A percentile compares a stretch with the other conserved stretches of the same genome.
Evolutionary conservation across 1,139 yeast species (phyloP).

Genomic region (Candida sanyaensis): DNA sequence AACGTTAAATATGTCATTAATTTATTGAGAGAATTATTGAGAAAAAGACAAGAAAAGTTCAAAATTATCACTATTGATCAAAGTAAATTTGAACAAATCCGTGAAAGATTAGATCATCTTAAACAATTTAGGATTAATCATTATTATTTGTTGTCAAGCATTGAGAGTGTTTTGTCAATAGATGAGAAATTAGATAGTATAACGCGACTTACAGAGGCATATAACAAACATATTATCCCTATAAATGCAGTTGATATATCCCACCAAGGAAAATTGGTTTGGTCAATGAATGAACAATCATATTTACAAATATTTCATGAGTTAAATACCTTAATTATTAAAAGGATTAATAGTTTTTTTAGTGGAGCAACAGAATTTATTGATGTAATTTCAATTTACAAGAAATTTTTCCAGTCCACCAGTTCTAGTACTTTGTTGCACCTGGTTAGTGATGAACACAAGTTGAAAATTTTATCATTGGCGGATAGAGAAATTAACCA

Average conservation of each 20-base stretch:
- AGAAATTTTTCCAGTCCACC: conserved; percentile 19
- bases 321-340: conserved; percentile 24
- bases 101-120: conserved; percentile 48
- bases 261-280: conserved; percentile 32
- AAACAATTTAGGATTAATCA: conserved; percentile 55
- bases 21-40: conserved; percentile 69
- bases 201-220: conserved; percentile 30
- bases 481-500: conserved; percentile 32
- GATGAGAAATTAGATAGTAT: conserved; percentile 18
- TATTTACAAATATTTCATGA: conserved; percentile 26
- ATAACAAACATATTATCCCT: conserved; percentile 29
- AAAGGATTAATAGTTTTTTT: conserved; percentile 27
- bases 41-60: conserved; percentile 76
- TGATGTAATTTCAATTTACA: conserved; percentile 33
- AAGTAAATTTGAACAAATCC: conserved; percentile 41
- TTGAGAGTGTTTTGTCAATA: conserved; percentile 25
- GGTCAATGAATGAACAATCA: conserved; percentile 32
- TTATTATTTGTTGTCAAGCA: conserved; percentile 49
- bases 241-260: conserved; percentile 36
- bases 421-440: conserved; percentile 21
- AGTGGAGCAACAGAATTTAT: conserved; percentile 27
- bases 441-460: conserved; percentile 38
- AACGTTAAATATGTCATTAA: conserved; percentile 41
- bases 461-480: conserved; percentile 31
- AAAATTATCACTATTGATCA: conserved; percentile 62